Base-by-base conservation (phyloP, 1,139 yeast genomes). In the Meyerozyma sp. region DNA sequence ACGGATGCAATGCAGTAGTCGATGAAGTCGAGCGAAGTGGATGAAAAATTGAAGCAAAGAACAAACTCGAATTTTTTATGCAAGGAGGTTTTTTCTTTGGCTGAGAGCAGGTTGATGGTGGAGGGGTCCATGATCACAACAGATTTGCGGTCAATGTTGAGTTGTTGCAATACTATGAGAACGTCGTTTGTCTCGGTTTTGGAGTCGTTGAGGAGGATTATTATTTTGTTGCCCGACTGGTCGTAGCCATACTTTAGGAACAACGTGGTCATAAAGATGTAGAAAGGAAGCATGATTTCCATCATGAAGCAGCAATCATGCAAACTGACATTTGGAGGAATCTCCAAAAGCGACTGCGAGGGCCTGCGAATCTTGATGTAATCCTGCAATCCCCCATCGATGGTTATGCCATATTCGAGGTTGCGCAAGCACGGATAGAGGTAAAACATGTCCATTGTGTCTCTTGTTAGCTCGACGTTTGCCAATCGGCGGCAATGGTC, bases 351-450 rank as follows among this genome's bases (percentile, higher is more conserved):
- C 7, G 62, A 50, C 29, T 61, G 51, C 27, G 49, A 47, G 0
- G 73, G 66, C 30, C 56, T 49, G 10, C 53, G 49, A 7, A 70
- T 58, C 39, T 60, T 60, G 14, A 71, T 47, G 46, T 52, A 65
- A 41, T 68, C 74, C 47, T 70, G 75, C 21, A 71, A 51, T 1
- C 76, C 76, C 4, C 77, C 77, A 43, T 70, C 68, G 7, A 70
- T 43, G 40, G 65, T 65, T 8, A 48, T 46, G 1, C 77, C 77
- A 49, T 66, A 65, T n/a, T 58, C 61, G 47, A 62, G 56, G 34
- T 52, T 49, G 20, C 51, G 49, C 7, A 52, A 39, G 46, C 76
- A 70, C 1, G 57, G 54, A 40, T 45, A 46, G 4, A 46, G 45
- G 26, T 42, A 36, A 36, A 56, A 54, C 9, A 44, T 26, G 8